Conservation (phyloP, 345 rosid species). For the Sisymbrium irio region DNA sequence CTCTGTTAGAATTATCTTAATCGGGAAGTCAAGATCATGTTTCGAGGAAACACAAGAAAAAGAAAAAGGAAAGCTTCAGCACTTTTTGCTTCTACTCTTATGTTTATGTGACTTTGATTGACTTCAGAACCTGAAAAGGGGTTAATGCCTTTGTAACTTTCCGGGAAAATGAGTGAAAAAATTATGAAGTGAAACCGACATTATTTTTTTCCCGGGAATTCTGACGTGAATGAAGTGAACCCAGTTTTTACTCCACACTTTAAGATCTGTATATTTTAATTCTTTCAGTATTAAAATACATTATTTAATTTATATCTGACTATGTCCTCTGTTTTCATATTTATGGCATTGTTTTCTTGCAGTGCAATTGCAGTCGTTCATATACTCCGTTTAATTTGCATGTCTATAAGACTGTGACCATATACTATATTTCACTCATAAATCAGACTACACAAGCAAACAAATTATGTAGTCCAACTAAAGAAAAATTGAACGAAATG, state of each 20-base stretch:
- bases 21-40: conserved; percentile 21
- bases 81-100: conserved; percentile 12
- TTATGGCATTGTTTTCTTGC: conserved; percentile 30
- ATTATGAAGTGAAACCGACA: conserved; percentile 31
- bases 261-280: conserved; percentile 20
- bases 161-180: conserved; percentile 27
- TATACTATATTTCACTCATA: conserved; percentile 2
- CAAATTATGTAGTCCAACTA: too few species aligned
- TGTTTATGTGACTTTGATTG: conserved; percentile 7
- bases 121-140: conserved; percentile 22
- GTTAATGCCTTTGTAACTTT: conserved; percentile 21
- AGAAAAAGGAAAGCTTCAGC: conserved; percentile 9
- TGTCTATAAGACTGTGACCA: conserved; percentile 10
- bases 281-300: neutral
- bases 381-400: conserved; percentile 21
- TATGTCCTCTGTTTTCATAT: conserved; percentile 27
- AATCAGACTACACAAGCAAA: neutral
- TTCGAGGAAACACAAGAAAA: neutral
- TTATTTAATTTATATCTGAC: neutral
- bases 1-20: neutral
- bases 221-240: conserved; percentile 7
- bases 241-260: conserved; percentile 21
- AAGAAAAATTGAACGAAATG: too few species aligned
- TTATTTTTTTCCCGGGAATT: conserved; percentile 15
- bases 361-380: neutral